Conservation (phyloP, 2,329 filamentous ascomycete species). For the Calonectria crousiana region DNA sequence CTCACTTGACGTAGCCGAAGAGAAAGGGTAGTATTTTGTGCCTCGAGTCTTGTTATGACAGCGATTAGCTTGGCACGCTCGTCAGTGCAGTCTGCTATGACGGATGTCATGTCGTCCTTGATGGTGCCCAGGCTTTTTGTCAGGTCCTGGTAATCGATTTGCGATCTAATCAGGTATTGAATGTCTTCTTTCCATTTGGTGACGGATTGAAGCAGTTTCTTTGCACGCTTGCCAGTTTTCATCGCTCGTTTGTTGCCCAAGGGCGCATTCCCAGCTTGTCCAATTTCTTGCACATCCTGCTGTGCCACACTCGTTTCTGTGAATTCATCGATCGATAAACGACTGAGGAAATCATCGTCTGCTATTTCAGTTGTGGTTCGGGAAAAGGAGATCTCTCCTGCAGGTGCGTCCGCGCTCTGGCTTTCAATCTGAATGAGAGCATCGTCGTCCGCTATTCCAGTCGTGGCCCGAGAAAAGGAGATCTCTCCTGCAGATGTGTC, state of each 20-base stretch:
- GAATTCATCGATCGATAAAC: neutral
- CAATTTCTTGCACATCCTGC: neutral
- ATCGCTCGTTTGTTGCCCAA: neutral
- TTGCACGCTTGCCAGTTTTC: neutral
- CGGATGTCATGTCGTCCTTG: neutral
- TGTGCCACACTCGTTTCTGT: neutral
- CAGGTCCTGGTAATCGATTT: neutral
- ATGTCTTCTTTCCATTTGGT: constrained; percentile 3
- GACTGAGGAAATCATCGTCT: neutral
- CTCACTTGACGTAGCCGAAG: neutral
- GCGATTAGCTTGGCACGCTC: neutral
- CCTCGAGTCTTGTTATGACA: neutral
- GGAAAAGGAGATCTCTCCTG: neutral
- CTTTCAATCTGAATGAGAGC: neutral
- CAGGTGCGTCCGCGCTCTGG: neutral
- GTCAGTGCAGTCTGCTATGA: neutral
- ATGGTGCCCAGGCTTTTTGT: neutral
- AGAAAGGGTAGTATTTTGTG: neutral
- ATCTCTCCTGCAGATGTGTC: no score
- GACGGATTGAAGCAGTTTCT: neutral
- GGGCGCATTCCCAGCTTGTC: neutral
- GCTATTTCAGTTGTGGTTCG: no score
- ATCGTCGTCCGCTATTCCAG: neutral
- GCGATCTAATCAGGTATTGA: constrained; percentile 1
- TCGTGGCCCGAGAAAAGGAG: neutral